These are phyloP conservation scores for Paragyromitra xinjiangensis DNA, from an alignment of 495 filamentous ascomycete species.

Conservation along the genomic window DNA sequence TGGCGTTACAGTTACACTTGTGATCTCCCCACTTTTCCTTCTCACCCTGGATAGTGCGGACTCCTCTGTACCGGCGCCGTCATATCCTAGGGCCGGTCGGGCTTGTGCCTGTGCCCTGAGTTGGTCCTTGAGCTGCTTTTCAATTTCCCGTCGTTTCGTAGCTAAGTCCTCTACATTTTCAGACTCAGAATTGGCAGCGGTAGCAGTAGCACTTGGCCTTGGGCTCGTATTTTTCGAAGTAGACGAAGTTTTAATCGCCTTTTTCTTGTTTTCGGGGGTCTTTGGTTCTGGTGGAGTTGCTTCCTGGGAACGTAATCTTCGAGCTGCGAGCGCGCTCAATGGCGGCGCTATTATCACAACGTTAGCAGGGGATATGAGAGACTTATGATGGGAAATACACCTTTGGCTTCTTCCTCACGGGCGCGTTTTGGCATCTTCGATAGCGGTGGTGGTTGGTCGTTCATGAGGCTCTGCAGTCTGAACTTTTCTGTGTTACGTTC, in stretches of 20 bases:
- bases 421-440: conserved; percentile 50
- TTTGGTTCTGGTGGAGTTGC: neutral
- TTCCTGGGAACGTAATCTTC: conserved; percentile 40
- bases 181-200: neutral
- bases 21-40: conserved; percentile 8
- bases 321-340: conserved; percentile 53
- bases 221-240: neutral
- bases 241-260: neutral
- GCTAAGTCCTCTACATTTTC: conserved; percentile 18
- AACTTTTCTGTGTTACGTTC: conserved; percentile 15
- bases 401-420: conserved; percentile 39
- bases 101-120: neutral
- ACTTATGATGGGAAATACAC: neutral
- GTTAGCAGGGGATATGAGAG: conserved; percentile 3
- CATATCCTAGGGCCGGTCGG: neutral
- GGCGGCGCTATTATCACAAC: conserved; percentile 1
- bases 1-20: neutral
- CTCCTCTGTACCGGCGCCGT: conserved; percentile 25
- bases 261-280: conserved; percentile 10
- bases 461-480: conserved; percentile 26
- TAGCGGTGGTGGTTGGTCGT: conserved; percentile 9
- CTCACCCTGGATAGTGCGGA: conserved; percentile 34
- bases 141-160: conserved; percentile 27
- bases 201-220: neutral
- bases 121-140: conserved; percentile 35